phyloP scores from a whole-genome alignment of 1,139 yeast species.

The Candida glucosophila region DNA sequence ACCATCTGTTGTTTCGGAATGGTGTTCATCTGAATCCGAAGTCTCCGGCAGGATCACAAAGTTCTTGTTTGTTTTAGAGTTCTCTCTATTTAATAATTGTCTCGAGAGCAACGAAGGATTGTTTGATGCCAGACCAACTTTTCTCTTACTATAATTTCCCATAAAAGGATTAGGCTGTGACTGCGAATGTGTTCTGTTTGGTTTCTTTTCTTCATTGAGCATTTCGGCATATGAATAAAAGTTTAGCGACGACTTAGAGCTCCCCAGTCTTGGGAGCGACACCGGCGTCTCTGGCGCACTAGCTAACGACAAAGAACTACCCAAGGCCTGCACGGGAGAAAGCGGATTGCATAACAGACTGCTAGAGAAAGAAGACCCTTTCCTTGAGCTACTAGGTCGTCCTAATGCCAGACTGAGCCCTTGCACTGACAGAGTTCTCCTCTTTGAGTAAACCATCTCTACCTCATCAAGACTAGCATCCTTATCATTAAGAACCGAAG shows the following conservation, averaged over 20 bases:
- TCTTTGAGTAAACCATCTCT: slow-evolving; percentile 55
- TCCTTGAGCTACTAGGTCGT: slow-evolving; percentile 33
- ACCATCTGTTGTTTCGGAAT: too few relatives aligned
- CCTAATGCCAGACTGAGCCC: slow-evolving; percentile 59
- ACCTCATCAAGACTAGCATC: slow-evolving; percentile 55
- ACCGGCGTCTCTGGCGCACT: slow-evolving; percentile 12
- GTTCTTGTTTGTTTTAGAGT: slow-evolving; percentile 9
- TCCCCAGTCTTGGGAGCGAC: slow-evolving; percentile 32
- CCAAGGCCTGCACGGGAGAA: slow-evolving; percentile 1
- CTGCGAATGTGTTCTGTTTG: slow-evolving; percentile 33
- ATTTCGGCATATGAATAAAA: slow-evolving; percentile 79
- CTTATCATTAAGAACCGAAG: slow-evolving; percentile 51
- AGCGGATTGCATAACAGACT: slow-evolving; percentile 4
- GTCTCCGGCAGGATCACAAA: slow-evolving; percentile 23
- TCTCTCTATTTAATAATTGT: slow-evolving; percentile 8
- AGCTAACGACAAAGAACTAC: neutral
- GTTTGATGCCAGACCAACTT: too few relatives aligned
- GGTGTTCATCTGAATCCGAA: slow-evolving; percentile 17
- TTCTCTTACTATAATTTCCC: slow-evolving; percentile 2
- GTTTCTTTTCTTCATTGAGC: slow-evolving; percentile 60
- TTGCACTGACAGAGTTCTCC: slow-evolving; percentile 51
- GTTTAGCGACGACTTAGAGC: slow-evolving; percentile 45
- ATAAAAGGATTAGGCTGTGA: slow-evolving; percentile 6
- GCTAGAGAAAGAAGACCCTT: slow-evolving; percentile 30
- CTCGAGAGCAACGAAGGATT: slow-evolving; percentile 10